Evolutionary conservation across 73 alveolate genomes (phyloP).

Genomic region (Blepharisma stoltei): DNA sequence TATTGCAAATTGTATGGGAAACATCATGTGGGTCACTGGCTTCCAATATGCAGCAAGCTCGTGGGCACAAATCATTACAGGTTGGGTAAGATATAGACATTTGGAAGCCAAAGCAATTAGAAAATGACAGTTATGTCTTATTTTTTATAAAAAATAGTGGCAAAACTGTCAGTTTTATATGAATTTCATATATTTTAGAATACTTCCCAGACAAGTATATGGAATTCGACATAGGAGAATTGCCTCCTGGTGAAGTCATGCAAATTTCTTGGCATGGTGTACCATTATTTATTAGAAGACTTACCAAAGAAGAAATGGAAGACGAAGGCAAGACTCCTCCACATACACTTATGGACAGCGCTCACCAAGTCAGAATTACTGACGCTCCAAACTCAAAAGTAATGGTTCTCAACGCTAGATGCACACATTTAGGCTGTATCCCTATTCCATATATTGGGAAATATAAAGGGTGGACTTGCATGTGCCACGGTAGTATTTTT

Average conservation of each 20-base stretch:
- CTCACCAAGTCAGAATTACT: conserved; percentile 64
- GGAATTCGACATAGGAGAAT: conserved; percentile 82
- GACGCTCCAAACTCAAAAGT: conserved; percentile 82
- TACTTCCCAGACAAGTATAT: conserved; percentile 85
- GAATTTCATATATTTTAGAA: too few species aligned
- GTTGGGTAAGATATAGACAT: conserved; percentile 71
- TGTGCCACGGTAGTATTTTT: conserved; percentile 91
- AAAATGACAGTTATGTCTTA: too few species aligned
- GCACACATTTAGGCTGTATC: conserved; percentile 93
- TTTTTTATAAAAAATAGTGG: too few species aligned
- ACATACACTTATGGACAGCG: conserved; percentile 67
- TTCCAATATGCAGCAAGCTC: conserved; percentile 45
- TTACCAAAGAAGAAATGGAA: conserved; percentile 74
- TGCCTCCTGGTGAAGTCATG: conserved; percentile 94
- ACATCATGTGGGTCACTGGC: conserved; percentile 43
- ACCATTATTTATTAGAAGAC: conserved; percentile 85
- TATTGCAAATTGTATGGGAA: conserved; percentile 61
- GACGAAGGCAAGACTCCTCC: conserved; percentile 65
- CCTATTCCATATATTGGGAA: conserved; percentile 90
- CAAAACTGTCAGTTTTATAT: too few species aligned
- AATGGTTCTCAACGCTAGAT: conserved; percentile 82
- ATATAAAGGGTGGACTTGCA: conserved; percentile 81
- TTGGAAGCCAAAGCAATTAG: too few species aligned
- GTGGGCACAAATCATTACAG: conserved; percentile 37
- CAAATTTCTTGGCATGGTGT: conserved; percentile 92